Evolutionary conservation across 1,284 basidiomycete genomes (phyloP).

Genomic region (Earliella scabrosa): DNA sequence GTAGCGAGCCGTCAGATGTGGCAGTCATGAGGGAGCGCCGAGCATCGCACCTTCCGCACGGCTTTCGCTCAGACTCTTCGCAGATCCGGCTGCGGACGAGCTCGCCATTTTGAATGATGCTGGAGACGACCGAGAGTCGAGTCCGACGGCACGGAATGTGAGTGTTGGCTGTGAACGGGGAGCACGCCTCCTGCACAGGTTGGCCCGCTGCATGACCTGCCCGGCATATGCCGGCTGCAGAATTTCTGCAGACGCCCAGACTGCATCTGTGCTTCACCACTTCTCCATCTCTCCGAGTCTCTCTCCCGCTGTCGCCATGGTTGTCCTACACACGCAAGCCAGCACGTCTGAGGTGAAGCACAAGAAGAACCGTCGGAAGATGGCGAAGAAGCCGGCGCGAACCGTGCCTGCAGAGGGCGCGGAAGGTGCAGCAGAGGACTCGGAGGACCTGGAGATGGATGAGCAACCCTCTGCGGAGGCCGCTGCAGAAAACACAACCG

Average conservation of each 20-base stretch:
- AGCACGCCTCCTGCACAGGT: neutral
- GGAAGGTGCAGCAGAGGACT: conserved; percentile 39
- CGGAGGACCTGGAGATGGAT: conserved; percentile 46
- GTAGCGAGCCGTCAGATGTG: conserved; percentile 16
- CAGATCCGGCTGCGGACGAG: conserved; percentile 18
- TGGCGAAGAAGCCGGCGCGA: conserved; percentile 43
- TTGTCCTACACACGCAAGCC: conserved; percentile 51
- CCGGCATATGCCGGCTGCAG: conserved; percentile 25
- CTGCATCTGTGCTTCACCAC: conserved; percentile 6
- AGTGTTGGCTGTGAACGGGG: neutral
- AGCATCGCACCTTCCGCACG: conserved; percentile 35
- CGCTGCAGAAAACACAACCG: neutral
- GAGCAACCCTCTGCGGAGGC: conserved; percentile 14
- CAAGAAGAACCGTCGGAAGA: conserved; percentile 61
- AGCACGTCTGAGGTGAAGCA: conserved; percentile 37
- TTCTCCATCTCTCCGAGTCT: conserved; percentile 6
- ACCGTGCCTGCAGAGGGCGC: conserved; percentile 25
- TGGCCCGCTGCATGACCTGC: neutral
- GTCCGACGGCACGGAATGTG: neutral
- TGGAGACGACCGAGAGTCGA: neutral
- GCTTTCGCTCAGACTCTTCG: conserved; percentile 34
- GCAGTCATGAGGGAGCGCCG: conserved; percentile 8
- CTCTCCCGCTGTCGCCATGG: conserved; percentile 45
- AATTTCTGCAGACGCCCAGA: conserved; percentile 26
- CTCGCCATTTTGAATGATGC: conserved; percentile 13